Evolutionary conservation across 768 basidiomycete species (phyloP).

Genomic region (Pulveroboletus sp.): DNA sequence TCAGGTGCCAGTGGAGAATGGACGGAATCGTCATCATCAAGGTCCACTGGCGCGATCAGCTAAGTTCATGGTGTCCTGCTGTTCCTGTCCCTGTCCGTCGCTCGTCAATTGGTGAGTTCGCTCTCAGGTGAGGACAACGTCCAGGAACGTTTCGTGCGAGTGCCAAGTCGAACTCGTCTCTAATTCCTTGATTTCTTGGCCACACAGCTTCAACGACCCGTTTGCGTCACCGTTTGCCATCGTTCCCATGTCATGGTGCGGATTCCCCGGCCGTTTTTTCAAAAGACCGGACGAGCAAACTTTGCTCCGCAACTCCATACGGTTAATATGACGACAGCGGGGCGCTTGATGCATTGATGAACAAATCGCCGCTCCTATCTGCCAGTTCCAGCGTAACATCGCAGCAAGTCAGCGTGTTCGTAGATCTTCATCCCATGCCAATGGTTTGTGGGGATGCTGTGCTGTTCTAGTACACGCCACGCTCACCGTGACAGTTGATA

Average conservation of each 20-base stretch:
- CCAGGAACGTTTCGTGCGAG: background rate
- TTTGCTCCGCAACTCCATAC: background rate
- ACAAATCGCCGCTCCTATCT: slow-evolving; percentile 1
- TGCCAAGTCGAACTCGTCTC: background rate
- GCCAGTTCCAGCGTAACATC: background rate
- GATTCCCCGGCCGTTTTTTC: no score
- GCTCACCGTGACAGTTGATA: no score
- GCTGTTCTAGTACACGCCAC: no score
- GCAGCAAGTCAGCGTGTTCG: background rate
- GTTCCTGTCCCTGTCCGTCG: background rate
- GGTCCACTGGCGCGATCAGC: background rate
- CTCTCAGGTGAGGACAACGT: background rate
- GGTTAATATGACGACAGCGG: background rate
- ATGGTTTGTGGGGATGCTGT: no score
- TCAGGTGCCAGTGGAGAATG: no score
- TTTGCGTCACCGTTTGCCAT: background rate
- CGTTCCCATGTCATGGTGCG: slow-evolving; percentile 1
- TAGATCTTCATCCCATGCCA: background rate
- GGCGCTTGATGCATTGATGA: background rate
- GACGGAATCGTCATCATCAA: no score
- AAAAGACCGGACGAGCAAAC: background rate
- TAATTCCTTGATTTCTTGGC: background rate
- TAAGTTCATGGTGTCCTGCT: background rate
- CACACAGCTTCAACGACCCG: background rate
- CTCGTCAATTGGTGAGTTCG: background rate